A percentile compares a stretch with the other conserved stretches of the same genome.
These are phyloP conservation scores for Cucumis melo DNA, from an alignment of 306 rosid species.

Conservation along the genomic window DNA sequence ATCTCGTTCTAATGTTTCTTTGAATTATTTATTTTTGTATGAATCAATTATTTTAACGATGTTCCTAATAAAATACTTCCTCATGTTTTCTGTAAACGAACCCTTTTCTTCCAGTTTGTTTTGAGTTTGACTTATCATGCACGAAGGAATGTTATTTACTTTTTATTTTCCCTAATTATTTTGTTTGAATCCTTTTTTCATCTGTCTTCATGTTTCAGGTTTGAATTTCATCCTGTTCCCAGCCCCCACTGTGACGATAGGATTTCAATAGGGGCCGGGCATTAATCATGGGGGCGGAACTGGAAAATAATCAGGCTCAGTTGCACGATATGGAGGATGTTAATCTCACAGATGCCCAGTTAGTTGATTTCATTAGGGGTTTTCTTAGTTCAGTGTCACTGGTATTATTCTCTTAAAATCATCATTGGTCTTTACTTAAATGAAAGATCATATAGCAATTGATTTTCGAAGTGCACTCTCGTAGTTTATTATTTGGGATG, in stretches of 20 bases:
- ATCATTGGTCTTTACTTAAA: background rate
- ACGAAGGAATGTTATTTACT: too few species aligned
- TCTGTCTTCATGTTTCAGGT: background rate
- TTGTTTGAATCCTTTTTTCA: background rate
- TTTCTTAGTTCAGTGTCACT: conserved; percentile 33
- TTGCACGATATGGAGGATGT: conserved; percentile 23
- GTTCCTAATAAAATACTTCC: too few species aligned
- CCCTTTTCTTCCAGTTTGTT: too few species aligned
- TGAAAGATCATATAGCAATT: background rate
- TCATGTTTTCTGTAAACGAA: too few species aligned
- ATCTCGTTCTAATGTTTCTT: too few species aligned
- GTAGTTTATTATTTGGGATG: background rate
- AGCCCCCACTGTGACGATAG: background rate
- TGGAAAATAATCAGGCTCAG: conserved; percentile 3
- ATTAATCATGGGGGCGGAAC: conserved; percentile 36
- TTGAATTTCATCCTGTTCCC: background rate
- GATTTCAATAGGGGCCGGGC: background rate
- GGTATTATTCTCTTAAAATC: conserved; percentile 14
- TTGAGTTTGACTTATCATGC: too few species aligned
- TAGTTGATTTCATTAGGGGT: conserved; percentile 29
- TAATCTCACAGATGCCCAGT: conserved; percentile 39
- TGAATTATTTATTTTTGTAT: too few species aligned
- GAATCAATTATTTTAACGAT: too few species aligned
- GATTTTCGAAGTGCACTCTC: background rate
- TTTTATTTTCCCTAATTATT: too few species aligned